Evolutionary conservation across 1,284 basidiomycete genomes (phyloP).

Genomic region (Kalmanozyma brasiliensis): DNA sequence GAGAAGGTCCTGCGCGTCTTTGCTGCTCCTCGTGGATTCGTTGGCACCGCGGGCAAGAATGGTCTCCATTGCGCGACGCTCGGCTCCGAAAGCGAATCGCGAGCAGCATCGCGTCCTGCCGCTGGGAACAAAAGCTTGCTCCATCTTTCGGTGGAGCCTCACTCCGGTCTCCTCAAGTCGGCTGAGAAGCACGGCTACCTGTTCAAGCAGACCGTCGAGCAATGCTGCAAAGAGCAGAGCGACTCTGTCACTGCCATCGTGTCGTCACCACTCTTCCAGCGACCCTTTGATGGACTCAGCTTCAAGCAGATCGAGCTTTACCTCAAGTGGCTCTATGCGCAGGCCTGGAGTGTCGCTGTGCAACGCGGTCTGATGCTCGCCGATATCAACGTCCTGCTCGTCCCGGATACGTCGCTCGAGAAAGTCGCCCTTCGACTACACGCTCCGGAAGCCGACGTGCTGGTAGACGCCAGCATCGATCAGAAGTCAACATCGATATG

Average conservation of each 20-base stretch:
- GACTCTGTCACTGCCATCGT: constrained; percentile 37
- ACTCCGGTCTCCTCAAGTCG: constrained; percentile 18
- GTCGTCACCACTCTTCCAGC: constrained; percentile 32
- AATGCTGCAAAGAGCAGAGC: constrained; percentile 14
- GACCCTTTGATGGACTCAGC: constrained; percentile 15
- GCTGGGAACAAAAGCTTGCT: constrained; percentile 14
- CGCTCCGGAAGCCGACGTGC: constrained; percentile 3
- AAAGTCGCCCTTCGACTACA: constrained; percentile 7
- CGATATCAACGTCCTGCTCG: constrained; percentile 57
- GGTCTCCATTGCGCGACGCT: constrained; percentile 40
- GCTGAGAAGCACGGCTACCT: constrained; percentile 40
- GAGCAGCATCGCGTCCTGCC: constrained; percentile 16
- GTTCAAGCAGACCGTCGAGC: constrained; percentile 29
- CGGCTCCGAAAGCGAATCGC: constrained; percentile 38
- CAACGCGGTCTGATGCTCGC: constrained; percentile 38
- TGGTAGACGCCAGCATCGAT: constrained; percentile 15
- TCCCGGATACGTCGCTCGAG: constrained; percentile 21
- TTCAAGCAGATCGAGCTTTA: constrained; percentile 57
- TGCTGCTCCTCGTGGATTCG: constrained; percentile 58
- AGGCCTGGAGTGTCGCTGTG: constrained; percentile 59
- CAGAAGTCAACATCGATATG: constrained; percentile 2
- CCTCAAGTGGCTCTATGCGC: constrained; percentile 59
- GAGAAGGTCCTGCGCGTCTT: constrained; percentile 67
- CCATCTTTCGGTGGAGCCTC: constrained; percentile 18
- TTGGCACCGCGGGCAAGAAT: constrained; percentile 44